Evolutionary conservation across 2,329 filamentous ascomycete genomes (phyloP).

Genomic region (Venturia aucupariae): DNA sequence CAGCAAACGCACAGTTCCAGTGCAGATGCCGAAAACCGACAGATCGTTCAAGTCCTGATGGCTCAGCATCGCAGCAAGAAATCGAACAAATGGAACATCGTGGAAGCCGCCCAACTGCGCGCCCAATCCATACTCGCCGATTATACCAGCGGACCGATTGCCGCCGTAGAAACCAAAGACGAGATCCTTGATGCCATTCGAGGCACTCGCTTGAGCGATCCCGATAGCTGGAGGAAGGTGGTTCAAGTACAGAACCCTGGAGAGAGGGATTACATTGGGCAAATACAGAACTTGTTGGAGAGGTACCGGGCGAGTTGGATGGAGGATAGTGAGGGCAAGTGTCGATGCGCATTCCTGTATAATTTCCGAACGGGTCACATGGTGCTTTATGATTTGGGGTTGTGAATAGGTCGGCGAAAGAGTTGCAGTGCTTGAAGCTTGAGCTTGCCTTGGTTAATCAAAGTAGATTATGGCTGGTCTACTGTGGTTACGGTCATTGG

Average conservation of each 20-base stretch:
- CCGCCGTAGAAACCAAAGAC: constrained; percentile 82
- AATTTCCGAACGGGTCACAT: constrained; percentile 81
- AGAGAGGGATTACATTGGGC: constrained; percentile 72
- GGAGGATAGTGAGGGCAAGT: constrained; percentile 36
- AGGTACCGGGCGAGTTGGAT: constrained; percentile 50
- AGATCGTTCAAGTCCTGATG: constrained; percentile 73
- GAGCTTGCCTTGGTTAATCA: no score
- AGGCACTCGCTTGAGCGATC: constrained; percentile 64
- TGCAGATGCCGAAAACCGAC: constrained; percentile 21
- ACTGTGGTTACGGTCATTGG: no score
- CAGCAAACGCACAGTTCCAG: constrained; percentile 12
- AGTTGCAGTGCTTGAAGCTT: no score
- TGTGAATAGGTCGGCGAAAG: constrained; percentile 4
- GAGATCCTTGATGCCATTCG: constrained; percentile 68
- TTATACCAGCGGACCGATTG: constrained; percentile 69
- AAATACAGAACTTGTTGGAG: constrained; percentile 68
- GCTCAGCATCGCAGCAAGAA: constrained; percentile 76
- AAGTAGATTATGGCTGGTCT: no score
- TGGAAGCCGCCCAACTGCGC: constrained; percentile 60
- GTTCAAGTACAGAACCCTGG: constrained; percentile 68
- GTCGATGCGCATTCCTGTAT: constrained; percentile 72
- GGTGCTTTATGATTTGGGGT: constrained; percentile 69
- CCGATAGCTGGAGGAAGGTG: constrained; percentile 73
- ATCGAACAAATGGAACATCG: constrained; percentile 75
- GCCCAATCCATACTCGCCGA: constrained; percentile 56